phyloP scores from a whole-genome alignment of 2,329 filamentous ascomycete species.

The Alternaria brassicicola region DNA sequence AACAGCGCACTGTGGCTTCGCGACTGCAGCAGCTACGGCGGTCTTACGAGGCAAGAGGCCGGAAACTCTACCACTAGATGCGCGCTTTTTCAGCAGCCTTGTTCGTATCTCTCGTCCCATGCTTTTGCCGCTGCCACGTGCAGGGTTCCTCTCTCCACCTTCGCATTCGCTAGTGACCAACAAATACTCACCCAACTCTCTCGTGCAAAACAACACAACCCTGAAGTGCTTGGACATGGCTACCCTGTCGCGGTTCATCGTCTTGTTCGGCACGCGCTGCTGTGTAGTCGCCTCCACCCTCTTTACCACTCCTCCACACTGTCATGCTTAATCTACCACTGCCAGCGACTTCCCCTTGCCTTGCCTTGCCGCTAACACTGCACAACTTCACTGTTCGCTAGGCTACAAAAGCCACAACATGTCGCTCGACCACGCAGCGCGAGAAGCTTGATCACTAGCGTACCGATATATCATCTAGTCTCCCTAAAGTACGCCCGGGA shows the following conservation, averaged over 20 bases:
- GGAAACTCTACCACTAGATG: background rate
- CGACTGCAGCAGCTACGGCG: background rate
- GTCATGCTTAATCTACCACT: conserved; percentile 16
- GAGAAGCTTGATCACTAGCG: conserved; percentile 4
- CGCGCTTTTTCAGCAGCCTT: conserved; percentile 9
- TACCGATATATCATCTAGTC: background rate
- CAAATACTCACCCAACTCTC: conserved; percentile 1
- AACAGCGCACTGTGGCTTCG: conserved; percentile 9
- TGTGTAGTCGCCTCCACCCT: background rate
- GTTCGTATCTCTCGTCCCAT: conserved; percentile 16
- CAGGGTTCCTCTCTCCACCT: conserved; percentile 1
- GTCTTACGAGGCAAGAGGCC: background rate
- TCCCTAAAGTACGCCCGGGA: conserved; percentile 62
- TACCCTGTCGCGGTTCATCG: background rate
- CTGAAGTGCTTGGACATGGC: conserved; percentile 1
- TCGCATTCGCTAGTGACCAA: conserved; percentile 1
- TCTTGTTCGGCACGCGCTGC: background rate
- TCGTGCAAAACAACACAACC: background rate
- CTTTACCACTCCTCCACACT: background rate
- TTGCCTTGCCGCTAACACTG: conserved; percentile 4
- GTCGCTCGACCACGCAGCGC: background rate
- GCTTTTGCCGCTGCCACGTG: conserved; percentile 1
- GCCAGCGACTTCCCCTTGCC: background rate
- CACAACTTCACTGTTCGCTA: background rate
- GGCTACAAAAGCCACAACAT: background rate